Evolutionary conservation across 805 yeast genomes (phyloP), one percentile per base, ranked within the genome.

Genomic region (Kuraishia ogatae): DNA sequence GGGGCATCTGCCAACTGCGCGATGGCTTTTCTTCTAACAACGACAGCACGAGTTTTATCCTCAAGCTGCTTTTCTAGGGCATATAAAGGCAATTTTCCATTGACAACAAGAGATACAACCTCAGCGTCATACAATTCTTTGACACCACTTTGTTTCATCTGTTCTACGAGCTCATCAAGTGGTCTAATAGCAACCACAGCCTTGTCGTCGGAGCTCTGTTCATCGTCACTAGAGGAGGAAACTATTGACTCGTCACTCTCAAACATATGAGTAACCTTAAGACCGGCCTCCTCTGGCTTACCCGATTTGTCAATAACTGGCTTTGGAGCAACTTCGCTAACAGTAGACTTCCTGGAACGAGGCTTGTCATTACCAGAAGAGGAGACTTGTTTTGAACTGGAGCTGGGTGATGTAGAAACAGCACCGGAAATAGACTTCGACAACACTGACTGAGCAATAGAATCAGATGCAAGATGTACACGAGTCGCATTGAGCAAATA

Each of bases 51-150:
- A 8, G 92, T 82, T 57, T 85, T 89, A 67, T 94, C 94, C 28
- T 78, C 87, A 57, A 94, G 79, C 71, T 89, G 93, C 70, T 93
- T 94, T 69, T 94, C 99, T 59, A 94, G 79, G 0, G 98, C 97
- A 68, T 94, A 94, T 55, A 94, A 73, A 39, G 99, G 98, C 58
- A 94, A 73, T 65, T 88, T 88, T 39, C 96, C 96, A 2, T 78
- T 71, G 11, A 82, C 76, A 39, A 86, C 92, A 56, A 94, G 79
- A 1, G 80, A 69, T 1, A 85, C 79, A 59, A 94, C 81, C 71
- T 94, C 97, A 50, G 80, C 84, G 68, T 94, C 81, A 55, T 72
- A 73, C 60, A 94, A 79, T 28, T 80, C 75, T 60, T 80, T 78
- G 50, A 89, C 80, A 23, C 82, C 75, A 20, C 97, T 97, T 0